Evolutionary conservation across 345 rosid species (phyloP), one percentile per base, ranked within the genome.

Genomic region (Lumnitzera racemosa): DNA sequence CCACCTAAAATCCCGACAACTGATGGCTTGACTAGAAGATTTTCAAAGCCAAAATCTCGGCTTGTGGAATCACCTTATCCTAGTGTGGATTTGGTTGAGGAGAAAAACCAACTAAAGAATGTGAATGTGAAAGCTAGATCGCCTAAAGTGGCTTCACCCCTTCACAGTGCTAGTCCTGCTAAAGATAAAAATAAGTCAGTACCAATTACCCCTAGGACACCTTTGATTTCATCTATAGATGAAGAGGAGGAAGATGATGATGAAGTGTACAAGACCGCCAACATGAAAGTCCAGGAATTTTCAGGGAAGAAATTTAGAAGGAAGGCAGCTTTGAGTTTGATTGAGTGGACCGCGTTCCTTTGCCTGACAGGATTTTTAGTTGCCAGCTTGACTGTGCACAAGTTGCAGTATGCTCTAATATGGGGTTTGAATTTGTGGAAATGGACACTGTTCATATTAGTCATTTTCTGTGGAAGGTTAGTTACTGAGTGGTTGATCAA

Each of bases 341-440:
- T 59, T 24, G 62, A 59, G 51, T 59, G 51, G 62, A 47, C 12
- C 10, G 53, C 51, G 14, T 47, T 59, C 24, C 13, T 59, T 13
- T 59, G 62, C 15, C 24, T 59, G 2, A 48, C 24, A 24, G 53
- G 15, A 12, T 13, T 59, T 48, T 47, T 59, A 15, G 23, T 59
- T n/a, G 50, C 62, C 14, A 59, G 79, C 67, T 67, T 70, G 61
- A 67, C 61, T 25, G 7, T 75, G 55, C 60, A 67, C 4, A 51
- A 47, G 16, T 43, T 75, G 61, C 15, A 12, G 36, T 46, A 60
- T 55, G 7, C 49, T 31, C 7, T 24, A 12, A 14, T 70, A 50
- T 71, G 72, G 75, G 69, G 75, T 24, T 63, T 70, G 55, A 50
- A 63, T 10, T 24, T 75, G 13, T 75, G 75, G 79, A 73, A 68